A percentile compares a stretch with the other conserved stretches of the same genome.
These are phyloP conservation scores for Barnettozyma populi DNA, from an alignment of 805 yeast species.

Conservation along the genomic window DNA sequence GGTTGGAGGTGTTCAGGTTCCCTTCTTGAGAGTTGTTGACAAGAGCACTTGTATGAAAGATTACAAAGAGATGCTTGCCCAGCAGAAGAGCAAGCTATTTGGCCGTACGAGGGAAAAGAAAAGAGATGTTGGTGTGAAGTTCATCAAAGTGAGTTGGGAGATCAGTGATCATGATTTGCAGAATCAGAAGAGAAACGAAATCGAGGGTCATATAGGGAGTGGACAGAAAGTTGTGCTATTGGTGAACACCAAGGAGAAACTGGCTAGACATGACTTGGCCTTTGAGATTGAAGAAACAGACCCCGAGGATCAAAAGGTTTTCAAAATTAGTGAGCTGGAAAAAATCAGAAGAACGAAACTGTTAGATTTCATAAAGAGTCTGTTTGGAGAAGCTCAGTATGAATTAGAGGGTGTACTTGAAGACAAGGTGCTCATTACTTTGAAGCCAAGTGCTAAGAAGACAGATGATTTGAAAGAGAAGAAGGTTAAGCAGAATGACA, in stretches of 20 bases:
- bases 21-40: conserved; percentile 13
- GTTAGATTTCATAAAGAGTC: conserved; percentile 24
- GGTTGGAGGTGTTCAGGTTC: conserved; percentile 6
- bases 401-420: conserved; percentile 27
- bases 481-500: conserved; percentile 12
- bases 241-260: conserved; percentile 34
- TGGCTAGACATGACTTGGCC: conserved; percentile 6
- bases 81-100: conserved; percentile 16
- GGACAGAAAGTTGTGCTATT: conserved; percentile 35
- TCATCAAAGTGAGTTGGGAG: conserved; percentile 50
- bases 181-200: conserved; percentile 49
- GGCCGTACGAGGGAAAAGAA: conserved; percentile 25
- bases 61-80: conserved; percentile 20
- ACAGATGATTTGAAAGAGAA: conserved; percentile 10
- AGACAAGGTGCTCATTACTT: conserved; percentile 22
- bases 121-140: conserved; percentile 35
- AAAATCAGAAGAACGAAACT: conserved; percentile 29
- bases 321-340: conserved; percentile 28
- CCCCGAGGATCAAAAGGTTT: not conserved
- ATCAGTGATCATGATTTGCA: conserved; percentile 47
- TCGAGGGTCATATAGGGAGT: conserved; percentile 37
- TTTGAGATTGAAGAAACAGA: conserved; percentile 11
- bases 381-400: conserved; percentile 26
- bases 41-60: conserved; percentile 26
- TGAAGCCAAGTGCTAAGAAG: conserved; percentile 23